Conservation (phyloP, 805 yeast genomes). For the Metschnikowia shivogae region DNA sequence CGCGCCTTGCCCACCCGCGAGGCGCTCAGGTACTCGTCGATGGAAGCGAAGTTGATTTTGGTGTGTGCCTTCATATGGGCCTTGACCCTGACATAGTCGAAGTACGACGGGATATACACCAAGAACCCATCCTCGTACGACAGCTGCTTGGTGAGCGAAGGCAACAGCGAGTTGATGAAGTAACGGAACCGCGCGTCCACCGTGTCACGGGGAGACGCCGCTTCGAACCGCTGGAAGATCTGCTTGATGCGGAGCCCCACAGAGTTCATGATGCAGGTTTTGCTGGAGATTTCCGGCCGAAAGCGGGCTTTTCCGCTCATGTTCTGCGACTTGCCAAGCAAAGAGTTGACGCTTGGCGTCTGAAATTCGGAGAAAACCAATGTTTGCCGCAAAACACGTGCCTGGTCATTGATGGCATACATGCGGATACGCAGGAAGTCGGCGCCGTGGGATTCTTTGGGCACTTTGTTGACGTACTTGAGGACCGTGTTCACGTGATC, state of each 20-base stretch:
- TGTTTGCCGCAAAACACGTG: constrained; percentile 69
- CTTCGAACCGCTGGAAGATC: constrained; percentile 66
- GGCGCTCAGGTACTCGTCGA: constrained; percentile 79
- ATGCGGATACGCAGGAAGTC: constrained; percentile 89
- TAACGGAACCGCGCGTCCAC: constrained; percentile 70
- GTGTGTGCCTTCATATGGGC: constrained; percentile 64
- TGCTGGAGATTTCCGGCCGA: constrained; percentile 42
- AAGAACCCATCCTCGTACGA: constrained; percentile 71
- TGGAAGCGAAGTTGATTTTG: constrained; percentile 58
- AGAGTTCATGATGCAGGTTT: constrained; percentile 54
- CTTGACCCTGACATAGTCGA: constrained; percentile 77
- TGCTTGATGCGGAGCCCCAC: constrained; percentile 66
- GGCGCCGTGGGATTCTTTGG: constrained; percentile 70
- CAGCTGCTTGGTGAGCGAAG: constrained; percentile 61
- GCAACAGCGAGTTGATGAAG: constrained; percentile 70
- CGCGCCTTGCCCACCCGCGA: constrained; percentile 70
- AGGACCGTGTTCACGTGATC: constrained; percentile 67
- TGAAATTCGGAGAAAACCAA: constrained; percentile 68
- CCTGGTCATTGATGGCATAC: constrained; percentile 88
- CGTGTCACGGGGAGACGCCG: constrained; percentile 51
- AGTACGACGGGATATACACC: constrained; percentile 78
- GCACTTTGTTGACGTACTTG: constrained; percentile 69
- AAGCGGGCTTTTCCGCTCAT: constrained; percentile 58
- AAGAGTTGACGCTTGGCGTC: constrained; percentile 77
- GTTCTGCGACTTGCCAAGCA: constrained; percentile 48